phyloP scores from a whole-genome alignment of 768 basidiomycete genomes.

The Cystobasidium onofrii region DNA sequence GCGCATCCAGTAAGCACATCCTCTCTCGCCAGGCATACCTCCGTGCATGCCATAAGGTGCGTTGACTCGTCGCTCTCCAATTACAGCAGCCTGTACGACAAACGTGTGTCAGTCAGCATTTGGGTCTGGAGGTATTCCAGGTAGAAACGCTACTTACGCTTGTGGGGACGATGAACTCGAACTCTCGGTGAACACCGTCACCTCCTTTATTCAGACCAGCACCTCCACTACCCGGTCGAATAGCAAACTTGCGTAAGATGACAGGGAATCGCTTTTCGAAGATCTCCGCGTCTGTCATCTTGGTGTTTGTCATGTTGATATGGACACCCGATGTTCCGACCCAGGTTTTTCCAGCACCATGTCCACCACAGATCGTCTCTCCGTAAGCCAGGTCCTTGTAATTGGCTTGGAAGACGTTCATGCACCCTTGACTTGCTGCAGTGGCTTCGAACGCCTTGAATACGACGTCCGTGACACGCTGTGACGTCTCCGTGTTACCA shows the following conservation, averaged over 20 bases:
- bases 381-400: conserved; percentile 66
- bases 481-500: conserved; percentile 72
- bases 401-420: conserved; percentile 47
- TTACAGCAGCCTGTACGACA: conserved; percentile 8
- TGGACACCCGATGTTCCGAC: conserved; percentile 51
- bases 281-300: conserved; percentile 88
- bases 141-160: neutral
- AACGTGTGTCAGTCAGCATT: neutral
- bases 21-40: conserved; percentile 62
- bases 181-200: conserved; percentile 72
- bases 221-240: conserved; percentile 37
- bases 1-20: conserved; percentile 42
- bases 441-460: conserved; percentile 83
- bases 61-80: conserved; percentile 57
- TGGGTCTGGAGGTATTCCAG: too few relatives aligned
- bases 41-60: conserved; percentile 80
- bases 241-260: conserved; percentile 63
- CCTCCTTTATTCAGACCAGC: conserved; percentile 53
- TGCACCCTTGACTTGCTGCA: conserved; percentile 81
- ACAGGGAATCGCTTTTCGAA: conserved; percentile 87
- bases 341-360: conserved; percentile 79
- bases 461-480: conserved; percentile 86
- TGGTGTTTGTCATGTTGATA: conserved; percentile 50
- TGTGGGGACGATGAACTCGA: conserved; percentile 56
- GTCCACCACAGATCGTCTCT: conserved; percentile 86